Evolutionary conservation across 2,329 filamentous ascomycete species (phyloP), one percentile per base, ranked within the genome.

Genomic region (Didymella glomerata): DNA sequence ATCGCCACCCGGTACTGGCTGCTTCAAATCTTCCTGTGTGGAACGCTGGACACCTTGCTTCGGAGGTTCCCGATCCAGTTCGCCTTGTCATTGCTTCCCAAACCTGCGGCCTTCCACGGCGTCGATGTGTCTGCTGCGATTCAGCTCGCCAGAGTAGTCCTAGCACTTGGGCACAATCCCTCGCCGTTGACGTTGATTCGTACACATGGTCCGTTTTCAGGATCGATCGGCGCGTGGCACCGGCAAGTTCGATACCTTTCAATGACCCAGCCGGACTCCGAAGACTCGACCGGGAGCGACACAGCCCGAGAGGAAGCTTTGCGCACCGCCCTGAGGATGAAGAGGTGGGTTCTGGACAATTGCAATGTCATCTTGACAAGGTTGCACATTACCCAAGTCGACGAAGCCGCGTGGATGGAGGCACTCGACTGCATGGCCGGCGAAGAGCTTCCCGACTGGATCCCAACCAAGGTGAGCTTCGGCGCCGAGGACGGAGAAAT

Each of bases 401-500:
- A 57, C 34, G 48, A 48, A 25, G n/a, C 14, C n/a, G 48, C 54
- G 4, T 57, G 48, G 48, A 16, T 51, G 20, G 48, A 57, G 14
- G 48, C 54, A 16, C 28, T 57, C n/a, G 54, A 57, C n/a, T 48
- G 54, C 24, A 57, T 52, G 48, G 54, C 54, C 4, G 54, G 54
- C n/a, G 54, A 57, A 16, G 48, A 52, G 10, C 44, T 52, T 24
- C 32, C 32, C 4, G 44, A 57, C 5, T 57, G 48, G 48, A 52
- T 57, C 11, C 54, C 54, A 2, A 57, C n/a, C 27, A 57, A 48
- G 16, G 48, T 57, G 3, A 48, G 42, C 34, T 52, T 52, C n/a
- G 42, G 27, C 20, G 34, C 44, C 1, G 54, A 57, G 11, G 42
- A 57, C 27, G 54, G 48, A 1, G 54, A 57, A 27, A 52, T 57